phyloP scores from a whole-genome alignment of 2,329 filamentous ascomycete genomes.

The Orbilia brochopaga region DNA sequence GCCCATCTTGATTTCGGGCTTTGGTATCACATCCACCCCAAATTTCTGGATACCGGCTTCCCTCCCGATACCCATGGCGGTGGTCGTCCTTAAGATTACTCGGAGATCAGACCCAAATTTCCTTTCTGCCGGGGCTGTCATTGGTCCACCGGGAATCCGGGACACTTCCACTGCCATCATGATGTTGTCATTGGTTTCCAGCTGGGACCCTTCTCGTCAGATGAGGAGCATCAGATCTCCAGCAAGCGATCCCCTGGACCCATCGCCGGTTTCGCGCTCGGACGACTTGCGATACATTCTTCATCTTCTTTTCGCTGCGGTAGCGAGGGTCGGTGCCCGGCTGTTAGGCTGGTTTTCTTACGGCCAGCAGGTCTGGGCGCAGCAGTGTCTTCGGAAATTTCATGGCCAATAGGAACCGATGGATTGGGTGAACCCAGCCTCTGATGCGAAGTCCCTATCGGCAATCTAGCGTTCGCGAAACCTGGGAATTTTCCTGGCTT shows the following conservation, averaged over 20 bases:
- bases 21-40: conserved; percentile 39
- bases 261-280: conserved; percentile 3
- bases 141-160: conserved; percentile 29
- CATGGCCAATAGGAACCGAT: conserved; percentile 50
- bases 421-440: conserved; percentile 50
- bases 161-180: conserved; percentile 17
- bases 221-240: conserved; percentile 2
- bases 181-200: conserved; percentile 4
- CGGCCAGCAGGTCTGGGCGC: not conserved
- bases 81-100: conserved; percentile 48
- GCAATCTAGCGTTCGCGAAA: conserved; percentile 51
- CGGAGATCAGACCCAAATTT: conserved; percentile 51
- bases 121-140: conserved; percentile 40
- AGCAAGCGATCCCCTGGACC: conserved; percentile 3
- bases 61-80: conserved; percentile 50
- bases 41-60: conserved; percentile 51
- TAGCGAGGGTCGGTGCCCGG: conserved; percentile 37
- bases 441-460: conserved; percentile 49
- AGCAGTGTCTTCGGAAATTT: conserved; percentile 43
- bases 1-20: conserved; percentile 42
- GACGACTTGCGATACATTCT: not conserved
- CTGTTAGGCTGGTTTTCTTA: conserved; percentile 8
- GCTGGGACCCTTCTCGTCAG: not conserved
- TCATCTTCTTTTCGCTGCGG: conserved; percentile 12
- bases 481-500: conserved; percentile 43